Conservation (phyloP, 2,329 filamentous ascomycete species). For the Talaromyces sp. region DNA sequence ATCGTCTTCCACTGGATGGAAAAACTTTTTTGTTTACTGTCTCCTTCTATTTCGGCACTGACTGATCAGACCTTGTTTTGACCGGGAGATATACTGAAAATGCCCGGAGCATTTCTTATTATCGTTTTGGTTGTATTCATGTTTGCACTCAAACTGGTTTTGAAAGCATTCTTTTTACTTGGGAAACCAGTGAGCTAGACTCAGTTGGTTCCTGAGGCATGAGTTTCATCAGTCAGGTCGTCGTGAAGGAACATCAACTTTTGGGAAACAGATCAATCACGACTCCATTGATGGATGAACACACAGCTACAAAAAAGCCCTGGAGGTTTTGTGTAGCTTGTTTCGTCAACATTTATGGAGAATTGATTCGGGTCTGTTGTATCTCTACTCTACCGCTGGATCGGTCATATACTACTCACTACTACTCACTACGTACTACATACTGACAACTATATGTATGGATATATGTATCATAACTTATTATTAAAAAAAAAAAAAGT, state of each 20-base stretch:
- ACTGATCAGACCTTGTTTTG: neutral
- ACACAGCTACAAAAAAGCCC: neutral
- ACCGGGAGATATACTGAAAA: neutral
- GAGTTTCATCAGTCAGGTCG: neutral
- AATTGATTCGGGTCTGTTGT: neutral
- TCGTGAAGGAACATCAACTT: neutral
- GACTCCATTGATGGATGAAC: neutral
- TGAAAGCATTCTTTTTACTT: neutral
- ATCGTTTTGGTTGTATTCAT: neutral
- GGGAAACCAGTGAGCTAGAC: neutral
- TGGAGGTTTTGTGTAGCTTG: neutral
- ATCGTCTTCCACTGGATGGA: neutral
- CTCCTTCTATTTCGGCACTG: neutral
- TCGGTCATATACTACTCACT: neutral
- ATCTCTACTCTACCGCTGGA: neutral
- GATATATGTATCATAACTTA: neutral
- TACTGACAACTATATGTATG: neutral
- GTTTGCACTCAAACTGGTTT: too few species aligned
- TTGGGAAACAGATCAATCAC: neutral
- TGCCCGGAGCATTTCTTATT: neutral
- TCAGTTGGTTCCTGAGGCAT: neutral
- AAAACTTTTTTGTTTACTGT: neutral
- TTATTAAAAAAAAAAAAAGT: neutral
- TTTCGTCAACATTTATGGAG: neutral
- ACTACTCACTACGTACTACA: too few species aligned